Evolutionary conservation across 345 rosid species (phyloP), one percentile per base, ranked within the genome.

Genomic region (Nasturtium officinale): DNA sequence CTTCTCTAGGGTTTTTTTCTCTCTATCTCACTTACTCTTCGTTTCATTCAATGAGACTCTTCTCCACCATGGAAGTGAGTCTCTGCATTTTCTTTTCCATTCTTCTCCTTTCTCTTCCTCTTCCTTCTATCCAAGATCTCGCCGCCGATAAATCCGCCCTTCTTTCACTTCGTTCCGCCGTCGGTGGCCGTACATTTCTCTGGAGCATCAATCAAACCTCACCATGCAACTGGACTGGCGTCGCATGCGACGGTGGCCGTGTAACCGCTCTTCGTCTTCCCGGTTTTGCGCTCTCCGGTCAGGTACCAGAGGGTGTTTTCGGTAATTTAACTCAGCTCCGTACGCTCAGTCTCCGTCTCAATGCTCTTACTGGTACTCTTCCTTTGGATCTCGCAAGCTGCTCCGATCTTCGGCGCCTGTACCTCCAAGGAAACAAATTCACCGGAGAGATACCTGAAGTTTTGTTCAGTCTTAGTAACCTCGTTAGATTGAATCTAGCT

Each of bases 141-240:
- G 42, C 89, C 62, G 81, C 90, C 82, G 99, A 96, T 81, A 79
- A 86, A 23, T 79, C 87, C 4, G 97, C 98, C 6, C 93, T 96
- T 9, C 81, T 96, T 58, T 58, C 84, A 2, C 91, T 96, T 26
- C 91, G 99, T 10, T 82, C 94, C 62, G 67, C 96, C 42, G 87
- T 96, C 40, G 85, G 86, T 8, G 99, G 99, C 47, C 87, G 99
- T 7, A 89, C 98, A 28, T 80, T 84, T 43, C 82, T 87, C 57
- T 96, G 99, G 99, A 72, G 87, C 50, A 67, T 47, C 6, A 75
- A 85, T 5, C 83, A 67, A 15, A 21, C 64, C 48, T 77, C 71
- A n/a, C 97, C 97, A 5, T 96, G 99, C 76, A 67, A 70, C 33
- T 96, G 98, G 98, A 76, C 88, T 12, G 99, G 99, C 23, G 97